These are phyloP conservation scores for Colletotrichum sojae DNA, from an alignment of 2,329 filamentous ascomycete genomes.

Conservation along the genomic window DNA sequence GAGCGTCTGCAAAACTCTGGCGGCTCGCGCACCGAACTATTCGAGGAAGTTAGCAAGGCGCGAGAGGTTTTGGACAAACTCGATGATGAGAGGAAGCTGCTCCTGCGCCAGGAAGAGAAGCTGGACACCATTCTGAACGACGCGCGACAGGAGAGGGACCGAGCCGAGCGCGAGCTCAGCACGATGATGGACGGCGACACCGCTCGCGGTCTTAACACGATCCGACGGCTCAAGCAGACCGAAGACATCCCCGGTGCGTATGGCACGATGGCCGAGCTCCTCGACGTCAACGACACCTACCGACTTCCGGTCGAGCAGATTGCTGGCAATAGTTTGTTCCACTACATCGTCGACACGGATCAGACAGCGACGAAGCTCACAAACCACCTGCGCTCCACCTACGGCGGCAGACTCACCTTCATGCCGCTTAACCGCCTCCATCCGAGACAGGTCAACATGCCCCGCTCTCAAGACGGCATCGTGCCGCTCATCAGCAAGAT, in stretches of 20 bases:
- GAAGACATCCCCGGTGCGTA: conserved; percentile 88
- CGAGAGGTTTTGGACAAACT: conserved; percentile 85
- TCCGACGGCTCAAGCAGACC: conserved; percentile 85
- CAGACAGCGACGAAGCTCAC: conserved; percentile 87
- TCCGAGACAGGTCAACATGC: conserved; percentile 80
- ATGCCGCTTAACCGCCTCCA: conserved; percentile 91
- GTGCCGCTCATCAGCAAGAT: conserved; percentile 90
- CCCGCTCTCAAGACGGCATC: conserved; percentile 78
- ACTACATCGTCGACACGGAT: conserved; percentile 95
- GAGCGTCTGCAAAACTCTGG: conserved; percentile 84
- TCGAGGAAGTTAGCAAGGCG: conserved; percentile 81
- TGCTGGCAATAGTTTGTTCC: conserved; percentile 92
- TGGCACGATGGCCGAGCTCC: conserved; percentile 92
- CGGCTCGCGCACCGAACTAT: conserved; percentile 79
- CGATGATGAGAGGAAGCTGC: conserved; percentile 86
- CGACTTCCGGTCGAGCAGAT: conserved; percentile 93
- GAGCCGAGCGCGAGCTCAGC: conserved; percentile 82
- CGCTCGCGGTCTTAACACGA: conserved; percentile 86
- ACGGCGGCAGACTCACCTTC: conserved; percentile 90
- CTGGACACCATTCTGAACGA: conserved; percentile 83
- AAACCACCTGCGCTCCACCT: conserved; percentile 82
- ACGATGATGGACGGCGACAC: conserved; percentile 93
- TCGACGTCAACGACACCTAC: conserved; percentile 88
- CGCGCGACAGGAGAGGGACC: conserved; percentile 81
- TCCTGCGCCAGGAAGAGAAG: conserved; percentile 92